Evolutionary conservation across 768 basidiomycete species (phyloP).

Genomic region (Lactarius psammicola): DNA sequence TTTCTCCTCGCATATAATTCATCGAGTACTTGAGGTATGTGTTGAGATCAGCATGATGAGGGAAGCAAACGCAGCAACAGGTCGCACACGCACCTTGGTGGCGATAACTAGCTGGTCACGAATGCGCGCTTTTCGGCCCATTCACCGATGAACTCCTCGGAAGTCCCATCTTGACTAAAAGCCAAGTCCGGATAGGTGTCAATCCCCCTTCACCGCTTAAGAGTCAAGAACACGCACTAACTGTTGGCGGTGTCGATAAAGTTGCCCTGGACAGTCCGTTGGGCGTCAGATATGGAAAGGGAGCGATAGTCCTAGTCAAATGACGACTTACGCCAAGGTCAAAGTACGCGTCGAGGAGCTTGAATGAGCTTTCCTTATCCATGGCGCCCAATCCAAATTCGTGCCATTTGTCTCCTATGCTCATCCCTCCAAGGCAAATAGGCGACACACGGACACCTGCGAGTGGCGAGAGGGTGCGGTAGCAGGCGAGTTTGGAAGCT

Average conservation of each 20-base stretch:
- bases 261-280: constrained; percentile 28
- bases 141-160: constrained; percentile 43
- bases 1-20: constrained; percentile 29
- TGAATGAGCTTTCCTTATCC: constrained; percentile 39
- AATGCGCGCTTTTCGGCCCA: constrained; percentile 40
- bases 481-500: constrained; percentile 32
- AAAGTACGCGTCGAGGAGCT: constrained; percentile 42
- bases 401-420: constrained; percentile 41
- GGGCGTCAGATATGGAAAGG: neutral
- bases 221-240: constrained; percentile 31
- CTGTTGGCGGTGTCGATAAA: constrained; percentile 40
- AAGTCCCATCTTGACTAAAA: constrained; percentile 31
- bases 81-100: constrained; percentile 25
- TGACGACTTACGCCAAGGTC: constrained; percentile 33
- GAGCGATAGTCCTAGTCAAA: neutral
- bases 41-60: neutral
- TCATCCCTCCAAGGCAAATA: constrained; percentile 40
- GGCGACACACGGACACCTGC: constrained; percentile 42
- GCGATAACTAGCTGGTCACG: constrained; percentile 41
- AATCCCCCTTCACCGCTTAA: too few relatives aligned
- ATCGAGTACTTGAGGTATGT: constrained; percentile 31
- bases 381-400: constrained; percentile 36
- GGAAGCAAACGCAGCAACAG: neutral
- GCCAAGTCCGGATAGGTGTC: neutral
- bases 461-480: constrained; percentile 37